Percentiles rank a stretch among this genome's conserved stretches.
Conservation (phyloP, 257 asterid species). For the Ehretia macrophylla region DNA sequence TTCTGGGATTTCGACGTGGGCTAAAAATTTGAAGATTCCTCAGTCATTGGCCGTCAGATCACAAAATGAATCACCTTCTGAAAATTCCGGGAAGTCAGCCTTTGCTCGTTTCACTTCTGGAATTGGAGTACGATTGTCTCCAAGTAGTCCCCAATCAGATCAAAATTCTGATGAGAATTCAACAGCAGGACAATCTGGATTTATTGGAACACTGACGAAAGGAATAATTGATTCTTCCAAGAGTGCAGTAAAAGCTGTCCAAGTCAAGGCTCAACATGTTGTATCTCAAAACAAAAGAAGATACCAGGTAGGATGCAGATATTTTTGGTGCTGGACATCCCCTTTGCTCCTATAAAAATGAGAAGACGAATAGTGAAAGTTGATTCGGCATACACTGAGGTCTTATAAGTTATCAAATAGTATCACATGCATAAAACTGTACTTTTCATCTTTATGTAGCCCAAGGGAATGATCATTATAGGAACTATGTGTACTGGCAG, state of each 20-base stretch:
- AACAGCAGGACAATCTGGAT: slow-evolving; percentile 58
- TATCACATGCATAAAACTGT: no score
- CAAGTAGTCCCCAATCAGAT: slow-evolving; percentile 66
- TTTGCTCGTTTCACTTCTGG: slow-evolving; percentile 81
- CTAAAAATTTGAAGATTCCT: slow-evolving; percentile 76
- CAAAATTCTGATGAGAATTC: slow-evolving; percentile 51
- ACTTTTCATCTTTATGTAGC: no score
- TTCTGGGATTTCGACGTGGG: slow-evolving; percentile 88
- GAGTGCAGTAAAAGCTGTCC: slow-evolving; percentile 94
- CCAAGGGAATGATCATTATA: no score
- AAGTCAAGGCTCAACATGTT: slow-evolving; percentile 95
- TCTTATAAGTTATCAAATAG: no score
- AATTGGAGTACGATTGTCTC: slow-evolving; percentile 68
- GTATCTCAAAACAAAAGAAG: slow-evolving; percentile 98
- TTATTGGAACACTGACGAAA: slow-evolving; percentile 81
- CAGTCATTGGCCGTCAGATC: slow-evolving; percentile 73
- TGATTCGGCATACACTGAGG: no score
- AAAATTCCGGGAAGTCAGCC: slow-evolving; percentile 55
- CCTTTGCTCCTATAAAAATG: not conserved
- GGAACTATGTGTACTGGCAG: not conserved
- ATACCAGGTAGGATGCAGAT: slow-evolving; percentile 64
- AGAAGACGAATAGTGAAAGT: no score
- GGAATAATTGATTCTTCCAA: slow-evolving; percentile 92
- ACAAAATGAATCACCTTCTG: slow-evolving; percentile 66
- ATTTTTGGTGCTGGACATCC: slow-evolving; percentile 5